A percentile compares a stretch with the other conserved stretches of the same genome.
phyloP scores from a whole-genome alignment of 2,329 filamentous ascomycete genomes.

The Cladosporium sp. region DNA sequence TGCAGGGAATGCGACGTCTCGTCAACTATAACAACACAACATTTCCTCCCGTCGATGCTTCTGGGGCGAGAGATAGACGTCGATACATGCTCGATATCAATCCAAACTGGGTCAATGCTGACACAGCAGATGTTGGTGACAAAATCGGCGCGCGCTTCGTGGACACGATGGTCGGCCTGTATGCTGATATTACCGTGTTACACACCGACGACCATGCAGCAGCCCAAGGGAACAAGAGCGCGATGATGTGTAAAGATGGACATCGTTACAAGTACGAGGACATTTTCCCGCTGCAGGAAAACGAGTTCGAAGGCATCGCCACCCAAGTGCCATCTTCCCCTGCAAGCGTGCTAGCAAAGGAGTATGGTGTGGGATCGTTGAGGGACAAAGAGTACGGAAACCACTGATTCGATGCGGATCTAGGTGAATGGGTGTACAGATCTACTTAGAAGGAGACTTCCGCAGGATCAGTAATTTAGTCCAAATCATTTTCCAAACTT shows the following conservation, averaged over 20 bases:
- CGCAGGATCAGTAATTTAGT: too few species aligned
- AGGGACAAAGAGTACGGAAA: too few species aligned
- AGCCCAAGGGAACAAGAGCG: slow-evolving; percentile 39
- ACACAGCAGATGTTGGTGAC: slow-evolving; percentile 51
- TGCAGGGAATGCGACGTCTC: slow-evolving; percentile 54
- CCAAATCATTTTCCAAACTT: too few species aligned
- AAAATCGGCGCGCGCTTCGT: slow-evolving; percentile 63
- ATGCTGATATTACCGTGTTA: slow-evolving; percentile 62
- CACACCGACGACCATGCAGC: slow-evolving; percentile 46
- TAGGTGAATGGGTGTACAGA: too few species aligned
- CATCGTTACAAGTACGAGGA: slow-evolving; percentile 55
- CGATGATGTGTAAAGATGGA: slow-evolving; percentile 58
- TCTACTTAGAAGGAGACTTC: too few species aligned
- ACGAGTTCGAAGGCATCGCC: slow-evolving; percentile 53
- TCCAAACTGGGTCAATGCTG: slow-evolving; percentile 52
- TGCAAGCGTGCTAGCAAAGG: slow-evolving; percentile 52
- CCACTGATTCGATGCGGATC: too few species aligned
- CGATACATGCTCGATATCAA: slow-evolving; percentile 61
- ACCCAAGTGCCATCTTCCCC: slow-evolving; percentile 60
- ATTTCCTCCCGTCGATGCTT: slow-evolving; percentile 45
- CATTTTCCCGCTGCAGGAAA: slow-evolving; percentile 59
- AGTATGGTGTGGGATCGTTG: slow-evolving; percentile 43
- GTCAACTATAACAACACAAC: slow-evolving; percentile 64
- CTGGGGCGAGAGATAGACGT: slow-evolving; percentile 41
- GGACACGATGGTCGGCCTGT: slow-evolving; percentile 58